These are phyloP conservation scores for Dimocarpus longan DNA, from an alignment of 345 rosid genomes.

Conservation along the genomic window DNA sequence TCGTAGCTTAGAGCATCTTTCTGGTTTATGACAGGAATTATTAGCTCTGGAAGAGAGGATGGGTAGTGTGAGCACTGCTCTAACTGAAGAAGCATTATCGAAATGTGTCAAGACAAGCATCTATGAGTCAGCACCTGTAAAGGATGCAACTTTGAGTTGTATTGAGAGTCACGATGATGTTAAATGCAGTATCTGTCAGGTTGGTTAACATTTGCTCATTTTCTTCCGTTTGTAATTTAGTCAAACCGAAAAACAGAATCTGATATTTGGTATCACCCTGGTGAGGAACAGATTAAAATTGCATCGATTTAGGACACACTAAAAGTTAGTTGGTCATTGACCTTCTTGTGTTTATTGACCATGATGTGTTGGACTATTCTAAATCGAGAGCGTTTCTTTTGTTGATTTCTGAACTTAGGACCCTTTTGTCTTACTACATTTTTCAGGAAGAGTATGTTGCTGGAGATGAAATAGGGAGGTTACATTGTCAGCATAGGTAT, in stretches of 20 bases:
- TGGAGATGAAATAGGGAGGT: constrained; percentile 79
- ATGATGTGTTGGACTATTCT: background rate
- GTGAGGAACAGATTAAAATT: background rate
- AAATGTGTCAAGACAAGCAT: constrained; percentile 64
- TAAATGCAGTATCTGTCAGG: constrained; percentile 98
- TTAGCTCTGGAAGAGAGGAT: constrained; percentile 95
- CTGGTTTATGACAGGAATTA: constrained; percentile 60
- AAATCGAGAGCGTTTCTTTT: background rate
- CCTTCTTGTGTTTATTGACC: background rate
- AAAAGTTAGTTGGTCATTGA: background rate
- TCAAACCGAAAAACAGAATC: background rate
- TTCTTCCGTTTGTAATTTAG: background rate
- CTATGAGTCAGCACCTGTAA: constrained; percentile 42
- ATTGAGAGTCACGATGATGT: constrained; percentile 46
- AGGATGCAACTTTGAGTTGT: constrained; percentile 31
- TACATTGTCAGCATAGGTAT: constrained; percentile 76
- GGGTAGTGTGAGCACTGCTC: constrained; percentile 93
- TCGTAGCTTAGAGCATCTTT: constrained; percentile 1
- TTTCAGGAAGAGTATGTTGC: constrained; percentile 79
- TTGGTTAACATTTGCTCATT: constrained; percentile 18
- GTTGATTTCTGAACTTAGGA: background rate
- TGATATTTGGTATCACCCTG: background rate
- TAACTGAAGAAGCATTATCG: constrained; percentile 78
- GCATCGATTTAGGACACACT: background rate
- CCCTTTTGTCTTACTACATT: constrained; percentile 16